Conservation (phyloP, 2,329 filamentous ascomycete genomes). For the Microsporum ferrugineum region DNA sequence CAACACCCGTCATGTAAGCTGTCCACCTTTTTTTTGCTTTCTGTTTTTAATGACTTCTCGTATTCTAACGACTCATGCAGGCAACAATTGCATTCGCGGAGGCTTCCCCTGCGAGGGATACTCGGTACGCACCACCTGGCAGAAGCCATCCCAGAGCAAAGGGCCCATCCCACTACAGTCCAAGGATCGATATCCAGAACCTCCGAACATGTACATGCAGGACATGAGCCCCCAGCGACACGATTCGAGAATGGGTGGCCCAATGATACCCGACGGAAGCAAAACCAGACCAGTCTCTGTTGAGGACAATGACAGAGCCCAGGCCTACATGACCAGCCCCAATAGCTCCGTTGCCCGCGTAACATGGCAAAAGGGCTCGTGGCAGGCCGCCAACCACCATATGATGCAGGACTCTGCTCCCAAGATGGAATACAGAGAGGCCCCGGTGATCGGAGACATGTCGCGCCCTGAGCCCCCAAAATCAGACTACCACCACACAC, state of each 20-base stretch:
- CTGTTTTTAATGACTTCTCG: slow-evolving; percentile 10
- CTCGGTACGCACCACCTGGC: slow-evolving; percentile 64
- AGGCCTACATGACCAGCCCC: slow-evolving; percentile 33
- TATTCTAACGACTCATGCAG: slow-evolving; percentile 32
- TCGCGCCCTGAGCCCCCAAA: slow-evolving; percentile 29
- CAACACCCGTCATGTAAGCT: slow-evolving; percentile 77
- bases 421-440: slow-evolving; percentile 33
- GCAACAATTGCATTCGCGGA: slow-evolving; percentile 80
- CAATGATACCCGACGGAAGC: slow-evolving; percentile 29
- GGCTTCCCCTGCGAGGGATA: slow-evolving; percentile 90
- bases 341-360: slow-evolving; percentile 25
- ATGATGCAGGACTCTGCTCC: slow-evolving; percentile 27
- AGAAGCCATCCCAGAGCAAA: slow-evolving; percentile 61
- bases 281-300: slow-evolving; percentile 37
- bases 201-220: slow-evolving; percentile 27
- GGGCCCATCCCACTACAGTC: slow-evolving; percentile 66
- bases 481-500: slow-evolving; percentile 28
- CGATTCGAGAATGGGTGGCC: slow-evolving; percentile 25
- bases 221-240: slow-evolving; percentile 29
- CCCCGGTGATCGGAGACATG: slow-evolving; percentile 30
- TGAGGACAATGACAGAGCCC: slow-evolving; percentile 34
- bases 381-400: slow-evolving; percentile 28
- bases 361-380: slow-evolving; percentile 32
- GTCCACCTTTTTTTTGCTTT: slow-evolving; percentile 6
- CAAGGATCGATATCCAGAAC: slow-evolving; percentile 51